Conservation (phyloP, 164 flowering plant species). For the Nymphaea thermarum region DNA sequence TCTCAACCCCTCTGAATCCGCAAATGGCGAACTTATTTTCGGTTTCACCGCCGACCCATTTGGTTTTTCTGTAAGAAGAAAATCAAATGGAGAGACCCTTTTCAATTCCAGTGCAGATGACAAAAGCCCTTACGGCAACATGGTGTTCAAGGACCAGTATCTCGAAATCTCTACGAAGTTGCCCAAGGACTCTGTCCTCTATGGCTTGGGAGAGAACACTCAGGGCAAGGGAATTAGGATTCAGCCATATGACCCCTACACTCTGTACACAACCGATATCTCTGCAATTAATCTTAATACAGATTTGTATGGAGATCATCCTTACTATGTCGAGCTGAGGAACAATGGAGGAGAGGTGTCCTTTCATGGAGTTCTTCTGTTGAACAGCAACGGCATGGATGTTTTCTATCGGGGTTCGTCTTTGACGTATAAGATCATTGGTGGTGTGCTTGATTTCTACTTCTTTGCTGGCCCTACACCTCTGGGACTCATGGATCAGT, state of each 20-base stretch:
- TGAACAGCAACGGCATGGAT: constrained; percentile 86
- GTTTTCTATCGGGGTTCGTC: constrained; percentile 55
- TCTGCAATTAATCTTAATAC: constrained; percentile 58
- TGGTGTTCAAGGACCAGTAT: constrained; percentile 78
- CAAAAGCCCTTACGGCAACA: constrained; percentile 22
- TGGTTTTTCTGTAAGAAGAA: constrained; percentile 44
- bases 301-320: constrained; percentile 73
- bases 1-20: constrained; percentile 18
- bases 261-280: constrained; percentile 47
- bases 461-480: constrained; percentile 71
- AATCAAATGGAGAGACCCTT: constrained; percentile 45
- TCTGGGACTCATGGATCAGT: constrained; percentile 57
- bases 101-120: constrained; percentile 34
- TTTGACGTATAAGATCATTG: constrained; percentile 67
- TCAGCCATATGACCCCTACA: constrained; percentile 56
- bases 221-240: constrained; percentile 62
- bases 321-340: constrained; percentile 74
- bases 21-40: constrained; percentile 35
- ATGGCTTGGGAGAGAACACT: constrained; percentile 75
- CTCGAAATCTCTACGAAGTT: constrained; percentile 53
- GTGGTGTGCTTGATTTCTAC: constrained; percentile 76
- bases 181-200: constrained; percentile 52
- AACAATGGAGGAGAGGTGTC: constrained; percentile 29
- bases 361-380: constrained; percentile 55
- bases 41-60: constrained; percentile 49